Base-by-base conservation (phyloP, 2,329 filamentous ascomycete genomes). In the Aspergillus quadrilineatus region DNA sequence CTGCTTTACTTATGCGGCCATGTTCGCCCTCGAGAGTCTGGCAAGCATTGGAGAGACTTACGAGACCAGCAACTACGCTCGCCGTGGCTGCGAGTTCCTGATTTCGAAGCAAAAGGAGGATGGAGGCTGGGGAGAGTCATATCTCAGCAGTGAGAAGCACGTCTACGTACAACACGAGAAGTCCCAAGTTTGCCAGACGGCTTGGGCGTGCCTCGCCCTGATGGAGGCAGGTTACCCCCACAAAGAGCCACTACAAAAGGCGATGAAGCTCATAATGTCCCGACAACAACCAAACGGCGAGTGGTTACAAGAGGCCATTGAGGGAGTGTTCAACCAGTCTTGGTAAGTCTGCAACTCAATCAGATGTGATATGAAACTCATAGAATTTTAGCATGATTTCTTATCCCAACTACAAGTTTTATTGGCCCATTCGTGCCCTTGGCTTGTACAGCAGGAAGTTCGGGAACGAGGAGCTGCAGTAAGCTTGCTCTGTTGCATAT, bases 361-460 rank as follows among this genome's bases (percentile, higher is more conserved):
- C 26, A 9, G 45, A 14, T 29, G 53, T 32, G 5, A 56, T 55
- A 61, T 43, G 65, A 55, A 37, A 34, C 67, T 71, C 59, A 69
- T 57, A 30, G 49, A 30, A 26, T 46, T 55, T 58, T 67, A 87
- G 86, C 80, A 97, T 97, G 91, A 99, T 99, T 63, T 94, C 91
- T 0, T 99, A 99, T 70, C 93, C 93, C 43, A 99, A 99, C 80
- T 99, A 99, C 81, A 99, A 97, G 79, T 94, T 96, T 73, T 89
- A 89, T 57, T 99, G 97, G 75, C 87, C 93, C 1, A 89, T 97
- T 71, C 96, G 95, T 77, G 94, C 94, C 1, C 74, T 99, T 62
- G 94, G 94, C 4, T 88, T 97, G 85, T 99, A 91, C 79, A 85
- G 88, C 4, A 82, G 79, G 65, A 84, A 81, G 61, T 92, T 88